Evolutionary conservation across 192 early-diverging fungal species (phyloP), one percentile per base, ranked within the genome.

Genomic region (Phlyctochytrium planicorne): DNA sequence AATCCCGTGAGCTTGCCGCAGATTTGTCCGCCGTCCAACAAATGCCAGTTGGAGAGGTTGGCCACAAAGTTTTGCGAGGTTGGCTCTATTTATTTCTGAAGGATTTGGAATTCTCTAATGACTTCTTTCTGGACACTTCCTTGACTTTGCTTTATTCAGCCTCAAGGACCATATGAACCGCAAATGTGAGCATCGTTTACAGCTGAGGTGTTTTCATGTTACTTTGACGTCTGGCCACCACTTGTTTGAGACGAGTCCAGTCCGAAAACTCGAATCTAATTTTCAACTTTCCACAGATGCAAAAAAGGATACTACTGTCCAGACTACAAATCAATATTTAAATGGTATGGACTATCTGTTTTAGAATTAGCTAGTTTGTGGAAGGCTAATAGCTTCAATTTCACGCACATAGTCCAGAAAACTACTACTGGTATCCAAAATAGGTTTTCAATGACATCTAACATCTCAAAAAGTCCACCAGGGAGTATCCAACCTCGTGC

Each of bases 91-190:
- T n/a, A n/a, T n/a, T n/a, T n/a, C n/a, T n/a, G n/a, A n/a, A n/a
- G n/a, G n/a, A n/a, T n/a, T n/a, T n/a, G n/a, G n/a, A n/a, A n/a
- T n/a, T n/a, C n/a, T n/a, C n/a, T n/a, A n/a, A n/a, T n/a, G n/a
- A n/a, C n/a, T n/a, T n/a, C n/a, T n/a, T n/a, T n/a, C n/a, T n/a
- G n/a, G n/a, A n/a, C n/a, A n/a, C n/a, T n/a, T n/a, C n/a, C n/a
- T n/a, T n/a, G n/a, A n/a, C n/a, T n/a, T n/a, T n/a, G n/a, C n/a
- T n/a, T n/a, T n/a, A n/a, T 31, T 12, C 31, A 75, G 74, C 65
- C 74, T 1, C 74, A 75, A 61, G 74, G 74, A 3, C 34, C 36
- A 2, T 69, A 60, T 17, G 79, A 80, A 57, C 79, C 78, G 2
- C 52, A 53, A 34, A 27, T 75, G 17, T 80, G 71, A 35, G 17